A percentile compares a stretch with the other conserved stretches of the same genome.
These are phyloP conservation scores for Spergularia bocconei DNA, from an alignment of 148 eudicot species.

Conservation along the genomic window DNA sequence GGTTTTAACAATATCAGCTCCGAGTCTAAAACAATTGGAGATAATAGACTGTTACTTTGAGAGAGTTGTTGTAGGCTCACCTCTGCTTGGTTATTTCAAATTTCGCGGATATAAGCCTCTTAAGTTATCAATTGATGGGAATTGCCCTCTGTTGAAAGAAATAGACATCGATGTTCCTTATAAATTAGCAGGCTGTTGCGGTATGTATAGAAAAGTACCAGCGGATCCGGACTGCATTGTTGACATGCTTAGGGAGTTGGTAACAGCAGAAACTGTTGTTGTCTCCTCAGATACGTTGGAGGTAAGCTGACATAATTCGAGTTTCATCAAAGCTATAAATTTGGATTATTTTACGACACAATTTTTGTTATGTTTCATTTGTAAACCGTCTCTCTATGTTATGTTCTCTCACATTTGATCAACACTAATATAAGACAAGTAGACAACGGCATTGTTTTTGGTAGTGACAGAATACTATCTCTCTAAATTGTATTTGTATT, in stretches of 20 bases:
- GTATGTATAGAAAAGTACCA: too few species aligned
- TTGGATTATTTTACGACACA: too few species aligned
- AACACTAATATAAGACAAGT: too few species aligned
- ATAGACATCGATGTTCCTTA: conserved; percentile 1
- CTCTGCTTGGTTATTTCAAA: neutral
- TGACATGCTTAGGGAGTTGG: conserved; percentile 8
- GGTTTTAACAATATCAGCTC: neutral
- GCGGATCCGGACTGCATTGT: neutral
- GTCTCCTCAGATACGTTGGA: neutral
- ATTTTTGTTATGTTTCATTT: too few species aligned
- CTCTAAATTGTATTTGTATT: too few species aligned
- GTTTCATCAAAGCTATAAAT: too few species aligned
- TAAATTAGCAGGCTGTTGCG: too few species aligned
- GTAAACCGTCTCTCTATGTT: too few species aligned
- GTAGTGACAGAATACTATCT: too few species aligned
- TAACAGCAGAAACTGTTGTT: neutral
- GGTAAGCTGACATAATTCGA: neutral
- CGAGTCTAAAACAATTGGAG: neutral
- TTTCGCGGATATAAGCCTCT: neutral
- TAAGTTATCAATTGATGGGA: neutral
- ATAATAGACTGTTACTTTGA: neutral
- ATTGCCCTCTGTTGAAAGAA: neutral
- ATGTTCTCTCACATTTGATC: too few species aligned
- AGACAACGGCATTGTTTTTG: too few species aligned
- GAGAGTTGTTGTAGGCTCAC: neutral